Base-by-base conservation (phyloP, 768 basidiomycete species). In the Cystofilobasidium ferigula region DNA sequence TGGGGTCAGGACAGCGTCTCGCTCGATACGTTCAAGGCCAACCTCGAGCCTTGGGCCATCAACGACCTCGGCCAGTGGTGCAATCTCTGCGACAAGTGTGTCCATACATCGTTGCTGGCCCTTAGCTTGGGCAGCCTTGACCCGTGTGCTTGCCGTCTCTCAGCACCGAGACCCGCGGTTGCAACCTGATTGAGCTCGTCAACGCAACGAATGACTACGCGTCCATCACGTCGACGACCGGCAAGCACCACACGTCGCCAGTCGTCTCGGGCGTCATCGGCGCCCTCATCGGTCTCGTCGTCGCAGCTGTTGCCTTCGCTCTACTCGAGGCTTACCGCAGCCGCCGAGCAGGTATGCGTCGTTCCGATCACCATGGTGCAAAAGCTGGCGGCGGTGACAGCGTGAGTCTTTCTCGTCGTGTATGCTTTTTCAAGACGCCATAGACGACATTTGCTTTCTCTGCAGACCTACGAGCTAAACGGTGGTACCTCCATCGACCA, bases 221-320 rank as follows among this genome's bases (percentile, higher is more conserved):
- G 6, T 40, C 61, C 3, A n/a, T 43, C 36, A 62, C 71, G 36
- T 69, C 62, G 12, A 69, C 59, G 7, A 51, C 26, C 28, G 67
- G 64, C 40, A 68, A 30, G 12, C 65, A 69, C 1, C 60, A 70
- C n/a, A 69, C 71, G 35, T 70, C 69, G n/a, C 69, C 70, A 14
- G 65, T 72, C 36, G 71, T 71, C n/a, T 61, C 69, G 22, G 70
- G 73, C 16, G 67, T 73, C 45, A 74, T 74, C 54, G 73, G 73
- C 16, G 71, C 71, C 1, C 38, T 69, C 36, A 69, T 74, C 8
- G 72, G 71, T 2, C 43, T 72, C 53, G 64, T 72, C 7, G 38
- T 72, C 26, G 69, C 69, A 4, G 61, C 60, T 9, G 1, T 68
- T 14, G 61, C 62, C 5, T 62, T 68, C 36, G 45, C 40, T n/a